Evolutionary conservation across 176 grass and related monocot genomes (phyloP).

Genomic region (Musa acuminata): DNA sequence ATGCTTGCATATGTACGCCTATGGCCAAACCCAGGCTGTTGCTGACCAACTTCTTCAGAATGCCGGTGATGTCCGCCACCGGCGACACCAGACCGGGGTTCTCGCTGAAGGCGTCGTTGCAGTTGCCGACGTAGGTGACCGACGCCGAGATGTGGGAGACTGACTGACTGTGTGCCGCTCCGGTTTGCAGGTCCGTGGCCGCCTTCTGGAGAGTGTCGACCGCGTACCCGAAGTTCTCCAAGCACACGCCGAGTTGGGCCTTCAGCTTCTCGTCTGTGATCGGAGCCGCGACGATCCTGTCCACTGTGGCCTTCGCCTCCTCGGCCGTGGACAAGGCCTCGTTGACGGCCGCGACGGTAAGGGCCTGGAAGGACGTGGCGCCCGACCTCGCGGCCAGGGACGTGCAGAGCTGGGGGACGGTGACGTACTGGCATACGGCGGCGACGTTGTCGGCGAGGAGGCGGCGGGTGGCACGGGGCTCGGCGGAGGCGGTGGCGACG

Average conservation of each 20-base stretch:
- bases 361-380: background rate
- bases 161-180: too few species aligned
- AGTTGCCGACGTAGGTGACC: background rate
- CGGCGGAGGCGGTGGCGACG: background rate
- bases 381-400: background rate
- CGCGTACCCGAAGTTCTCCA: background rate
- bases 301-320: background rate
- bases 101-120: conserved; percentile 5
- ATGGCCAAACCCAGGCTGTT: conserved; percentile 2
- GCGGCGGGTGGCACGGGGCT: too few species aligned
- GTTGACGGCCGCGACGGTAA: background rate
- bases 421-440: background rate
- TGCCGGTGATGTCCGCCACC: background rate
- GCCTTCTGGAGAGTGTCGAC: background rate
- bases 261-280: background rate
- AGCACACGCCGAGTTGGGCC: background rate
- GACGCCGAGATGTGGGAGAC: background rate
- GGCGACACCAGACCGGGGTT: background rate
- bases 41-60: conserved; percentile 1
- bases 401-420: background rate
- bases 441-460: background rate
- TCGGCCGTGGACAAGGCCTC: background rate
- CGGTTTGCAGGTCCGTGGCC: background rate
- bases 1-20: background rate
- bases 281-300: too few species aligned